Evolutionary conservation across 768 basidiomycete species (phyloP), one percentile per base, ranked within the genome.

Genomic region (Gloeopeniophorella convolvens): DNA sequence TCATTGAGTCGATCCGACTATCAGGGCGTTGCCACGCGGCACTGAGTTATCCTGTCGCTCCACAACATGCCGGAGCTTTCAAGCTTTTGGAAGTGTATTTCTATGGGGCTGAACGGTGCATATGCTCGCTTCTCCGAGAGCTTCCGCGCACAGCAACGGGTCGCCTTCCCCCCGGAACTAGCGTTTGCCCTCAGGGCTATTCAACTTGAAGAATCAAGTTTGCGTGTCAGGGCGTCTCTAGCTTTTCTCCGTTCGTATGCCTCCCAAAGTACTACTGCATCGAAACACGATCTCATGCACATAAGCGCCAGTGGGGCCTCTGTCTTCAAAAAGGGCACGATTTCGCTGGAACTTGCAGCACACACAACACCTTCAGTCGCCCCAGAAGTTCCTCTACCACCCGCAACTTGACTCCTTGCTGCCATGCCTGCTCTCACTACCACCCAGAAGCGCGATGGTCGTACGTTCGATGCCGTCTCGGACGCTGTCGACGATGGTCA

Each of bases 401-500:
- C 31, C 9, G n/a, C 15, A 13, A 20, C 5, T 41, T 11, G 12
- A 30, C 33, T 24, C 34, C n/a, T 32, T 15, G n/a, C 30, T 33
- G 27, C 51, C 10, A 54, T 54, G 52, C 52, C 52, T 13, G 52
- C 52, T 31, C 52, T 43, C 31, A 54, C 52, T 27, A 42, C 5
- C 34, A 28, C 18, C 28, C 42, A 45, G 27, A 42, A 40, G 40
- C 61, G 53, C 42, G 58, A 66, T 12, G 72, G 61, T 4, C 53
- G 45, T 32, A 64, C 58, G 24, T 65, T 78, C 44, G 77, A 78
- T 43, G 45, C 56, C 30, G 58, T 71, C 45, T 77, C 73, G 31
- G 76, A 77, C 52, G 75, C 75, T 32, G 59, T 77, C 20, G 76
- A 77, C 56, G 61, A 72, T 54, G 75, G 75, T 77, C 28, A 10